phyloP scores from a whole-genome alignment of 2,329 filamentous ascomycete species.

The Xylariales sp. region DNA sequence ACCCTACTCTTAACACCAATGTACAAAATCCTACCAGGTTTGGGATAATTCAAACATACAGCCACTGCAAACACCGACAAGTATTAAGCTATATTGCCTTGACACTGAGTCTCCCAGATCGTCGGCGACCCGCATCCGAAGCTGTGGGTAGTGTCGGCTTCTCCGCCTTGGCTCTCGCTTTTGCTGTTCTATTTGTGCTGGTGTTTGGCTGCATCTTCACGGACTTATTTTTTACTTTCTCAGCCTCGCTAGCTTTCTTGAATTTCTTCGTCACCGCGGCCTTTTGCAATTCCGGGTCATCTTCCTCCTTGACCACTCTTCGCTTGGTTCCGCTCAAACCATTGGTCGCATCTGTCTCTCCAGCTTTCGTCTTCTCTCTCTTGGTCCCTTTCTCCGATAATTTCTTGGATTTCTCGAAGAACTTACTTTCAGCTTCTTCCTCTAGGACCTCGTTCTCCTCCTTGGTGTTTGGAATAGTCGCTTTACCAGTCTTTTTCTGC shows the following conservation, averaged over 20 bases:
- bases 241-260: slow-evolving; percentile 13
- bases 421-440: slow-evolving; percentile 15
- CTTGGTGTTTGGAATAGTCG: slow-evolving; percentile 34
- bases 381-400: too few species aligned
- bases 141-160: too few species aligned
- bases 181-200: too few species aligned
- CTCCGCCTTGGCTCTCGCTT: too few species aligned
- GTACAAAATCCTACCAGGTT: too few species aligned
- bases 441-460: slow-evolving; percentile 18
- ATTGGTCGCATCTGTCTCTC: slow-evolving; percentile 1
- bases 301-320: slow-evolving; percentile 16
- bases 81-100: not conserved
- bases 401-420: too few species aligned
- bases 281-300: slow-evolving; percentile 16
- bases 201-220: too few species aligned
- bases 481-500: slow-evolving; percentile 70
- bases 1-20: too few species aligned
- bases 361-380: slow-evolving; percentile 14
- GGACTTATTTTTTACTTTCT: slow-evolving; percentile 1
- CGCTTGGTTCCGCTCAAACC: slow-evolving; percentile 9
- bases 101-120: not conserved
- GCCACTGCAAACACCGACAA: too few species aligned
- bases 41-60: too few species aligned
- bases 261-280: slow-evolving; percentile 7
- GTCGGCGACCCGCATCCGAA: too few species aligned